Percentiles rank a stretch among this genome's conserved stretches.
Evolutionary conservation across 2,329 filamentous ascomycete genomes (phyloP).

Genomic region (Paracamarosporium sp.): DNA sequence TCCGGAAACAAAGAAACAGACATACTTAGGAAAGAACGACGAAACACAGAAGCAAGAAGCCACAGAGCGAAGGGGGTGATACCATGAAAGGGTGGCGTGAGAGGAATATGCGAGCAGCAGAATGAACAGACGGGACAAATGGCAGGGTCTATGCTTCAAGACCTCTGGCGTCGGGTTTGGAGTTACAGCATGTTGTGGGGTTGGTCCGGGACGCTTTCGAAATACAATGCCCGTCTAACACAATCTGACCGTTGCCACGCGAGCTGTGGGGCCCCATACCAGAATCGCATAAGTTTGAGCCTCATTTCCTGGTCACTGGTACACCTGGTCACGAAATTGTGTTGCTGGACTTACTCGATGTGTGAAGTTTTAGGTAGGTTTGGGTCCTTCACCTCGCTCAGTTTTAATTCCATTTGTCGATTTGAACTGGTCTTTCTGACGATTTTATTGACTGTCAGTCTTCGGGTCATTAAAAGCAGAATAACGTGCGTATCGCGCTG

Average conservation of each 20-base stretch:
- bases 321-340: conserved; percentile 1
- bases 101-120: not conserved
- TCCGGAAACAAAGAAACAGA: conserved; percentile 12
- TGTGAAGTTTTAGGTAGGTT: not conserved
- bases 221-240: not conserved
- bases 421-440: conserved; percentile 5
- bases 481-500: too few relatives aligned
- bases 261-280: not conserved
- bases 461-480: conserved; percentile 7
- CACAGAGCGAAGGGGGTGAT: not conserved
- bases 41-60: conserved; percentile 2
- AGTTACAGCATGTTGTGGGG: conserved; percentile 1
- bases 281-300: not conserved
- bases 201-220: conserved; percentile 3
- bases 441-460: not conserved
- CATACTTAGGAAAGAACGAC: conserved; percentile 6
- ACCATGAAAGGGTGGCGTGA: conserved; percentile 1
- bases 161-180: conserved; percentile 6
- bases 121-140: conserved; percentile 1
- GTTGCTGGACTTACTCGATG: not conserved
- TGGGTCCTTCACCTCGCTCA: not conserved
- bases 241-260: conserved; percentile 6
- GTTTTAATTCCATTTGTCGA: not conserved
- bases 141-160: not conserved
- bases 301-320: not conserved